phyloP scores from a whole-genome alignment of 768 basidiomycete genomes.

The Lentinula lateritia region DNA sequence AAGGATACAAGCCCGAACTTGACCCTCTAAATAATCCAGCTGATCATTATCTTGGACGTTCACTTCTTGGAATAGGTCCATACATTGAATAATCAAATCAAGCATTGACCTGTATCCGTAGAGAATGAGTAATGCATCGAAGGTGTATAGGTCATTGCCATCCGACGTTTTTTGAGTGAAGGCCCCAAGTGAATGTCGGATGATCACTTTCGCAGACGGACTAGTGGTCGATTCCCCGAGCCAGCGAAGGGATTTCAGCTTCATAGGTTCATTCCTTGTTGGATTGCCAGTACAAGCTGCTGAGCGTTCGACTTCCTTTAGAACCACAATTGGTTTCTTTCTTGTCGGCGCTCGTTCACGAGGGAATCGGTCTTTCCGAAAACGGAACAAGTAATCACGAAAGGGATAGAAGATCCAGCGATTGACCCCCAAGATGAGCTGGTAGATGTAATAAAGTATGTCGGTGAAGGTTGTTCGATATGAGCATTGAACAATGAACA shows the following conservation, averaged over 20 bases:
- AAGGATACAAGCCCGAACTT: too few species aligned
- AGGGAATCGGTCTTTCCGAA: neutral
- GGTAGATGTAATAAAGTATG: neutral
- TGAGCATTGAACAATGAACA: slow-evolving; percentile 2
- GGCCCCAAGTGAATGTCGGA: neutral
- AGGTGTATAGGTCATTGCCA: neutral
- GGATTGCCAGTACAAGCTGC: neutral
- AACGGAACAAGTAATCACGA: neutral
- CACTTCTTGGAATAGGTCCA: too few species aligned
- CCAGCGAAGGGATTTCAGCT: neutral
- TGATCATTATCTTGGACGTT: too few species aligned
- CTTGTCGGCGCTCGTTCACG: neutral
- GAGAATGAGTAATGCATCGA: neutral
- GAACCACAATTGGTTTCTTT: neutral
- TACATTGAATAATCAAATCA: neutral
- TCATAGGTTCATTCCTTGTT: neutral
- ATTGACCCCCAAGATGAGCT: neutral
- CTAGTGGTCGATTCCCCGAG: neutral
- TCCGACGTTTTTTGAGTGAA: neutral
- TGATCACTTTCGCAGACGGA: neutral
- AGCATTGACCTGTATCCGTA: neutral
- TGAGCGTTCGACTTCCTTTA: neutral
- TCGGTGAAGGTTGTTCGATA: slow-evolving; percentile 9
- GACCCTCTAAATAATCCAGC: too few species aligned
- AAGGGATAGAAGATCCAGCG: neutral